phyloP scores from a whole-genome alignment of 2,329 filamentous ascomycete species.

The Metarhizium robertsii region DNA sequence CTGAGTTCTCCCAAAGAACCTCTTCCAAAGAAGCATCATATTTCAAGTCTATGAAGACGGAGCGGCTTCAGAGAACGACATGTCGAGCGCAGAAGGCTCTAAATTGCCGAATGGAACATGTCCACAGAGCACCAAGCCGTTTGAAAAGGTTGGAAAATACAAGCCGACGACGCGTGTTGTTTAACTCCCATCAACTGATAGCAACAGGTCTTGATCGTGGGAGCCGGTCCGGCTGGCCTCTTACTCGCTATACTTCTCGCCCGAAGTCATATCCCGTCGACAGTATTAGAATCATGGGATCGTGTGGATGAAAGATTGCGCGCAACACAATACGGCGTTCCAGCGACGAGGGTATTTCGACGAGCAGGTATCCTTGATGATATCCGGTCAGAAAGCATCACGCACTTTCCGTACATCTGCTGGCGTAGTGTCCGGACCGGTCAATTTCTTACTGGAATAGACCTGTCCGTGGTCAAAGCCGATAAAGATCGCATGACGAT shows the following conservation, averaged over 20 bases:
- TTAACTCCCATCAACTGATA: not conserved
- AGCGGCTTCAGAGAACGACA: not conserved
- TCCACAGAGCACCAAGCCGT: not conserved
- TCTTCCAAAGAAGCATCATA: no score
- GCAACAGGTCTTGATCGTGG: conserved; percentile 10
- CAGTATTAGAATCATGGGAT: conserved; percentile 17
- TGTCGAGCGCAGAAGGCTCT: not conserved
- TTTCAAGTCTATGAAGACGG: not conserved
- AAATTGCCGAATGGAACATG: not conserved
- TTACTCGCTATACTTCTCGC: conserved; percentile 14
- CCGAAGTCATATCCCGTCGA: conserved; percentile 14
- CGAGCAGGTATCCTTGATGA: conserved; percentile 18
- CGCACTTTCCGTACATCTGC: conserved; percentile 11
- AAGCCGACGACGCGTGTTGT: not conserved
- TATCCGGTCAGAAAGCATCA: conserved; percentile 10
- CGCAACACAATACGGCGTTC: conserved; percentile 20
- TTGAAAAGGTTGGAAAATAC: not conserved
- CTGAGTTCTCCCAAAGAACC: not conserved
- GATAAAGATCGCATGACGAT: conserved; percentile 25
- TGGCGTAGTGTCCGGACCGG: conserved; percentile 14
- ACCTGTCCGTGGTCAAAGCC: conserved; percentile 13
- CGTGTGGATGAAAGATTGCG: conserved; percentile 19
- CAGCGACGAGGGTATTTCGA: conserved; percentile 6
- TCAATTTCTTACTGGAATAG: conserved; percentile 13
- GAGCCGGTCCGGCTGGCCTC: conserved; percentile 14